phyloP scores from a whole-genome alignment of 495 filamentous ascomycete species.

The Penicillium nucicola region DNA sequence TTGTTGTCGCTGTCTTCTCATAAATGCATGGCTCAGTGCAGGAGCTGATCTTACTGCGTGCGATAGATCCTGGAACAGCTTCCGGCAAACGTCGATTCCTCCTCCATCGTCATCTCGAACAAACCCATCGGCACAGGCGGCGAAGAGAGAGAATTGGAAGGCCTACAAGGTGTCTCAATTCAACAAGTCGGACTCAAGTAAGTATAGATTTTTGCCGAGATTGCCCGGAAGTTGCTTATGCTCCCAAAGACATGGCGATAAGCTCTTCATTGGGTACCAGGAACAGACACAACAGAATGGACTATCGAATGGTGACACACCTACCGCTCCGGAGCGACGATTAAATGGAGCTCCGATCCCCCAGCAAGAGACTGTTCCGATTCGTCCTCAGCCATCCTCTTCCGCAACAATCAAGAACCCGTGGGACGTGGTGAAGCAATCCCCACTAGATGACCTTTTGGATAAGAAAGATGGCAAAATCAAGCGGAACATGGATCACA shows the following conservation, averaged over 20 bases:
- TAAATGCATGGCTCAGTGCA: not conserved
- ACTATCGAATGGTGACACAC: slow-evolving; percentile 32
- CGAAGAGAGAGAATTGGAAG: slow-evolving; percentile 65
- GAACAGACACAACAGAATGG: slow-evolving; percentile 53
- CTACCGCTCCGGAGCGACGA: slow-evolving; percentile 43
- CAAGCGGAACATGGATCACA: slow-evolving; percentile 64
- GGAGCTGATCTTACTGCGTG: slow-evolving; percentile 1
- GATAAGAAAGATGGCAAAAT: slow-evolving; percentile 96
- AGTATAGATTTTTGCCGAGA: slow-evolving; percentile 12
- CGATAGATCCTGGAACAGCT: slow-evolving; percentile 59
- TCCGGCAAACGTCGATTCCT: slow-evolving; percentile 66
- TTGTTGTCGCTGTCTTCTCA: not conserved
- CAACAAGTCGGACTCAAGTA: slow-evolving; percentile 70
- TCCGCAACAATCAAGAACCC: slow-evolving; percentile 75
- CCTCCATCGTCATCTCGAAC: slow-evolving; percentile 77
- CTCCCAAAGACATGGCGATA: slow-evolving; percentile 73
- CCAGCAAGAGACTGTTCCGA: slow-evolving; percentile 62
- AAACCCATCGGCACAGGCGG: slow-evolving; percentile 69
- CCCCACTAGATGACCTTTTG: slow-evolving; percentile 75
- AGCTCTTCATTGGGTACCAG: slow-evolving; percentile 80
- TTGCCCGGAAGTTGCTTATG: not conserved
- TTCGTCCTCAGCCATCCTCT: slow-evolving; percentile 55
- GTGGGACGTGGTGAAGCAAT: slow-evolving; percentile 89
- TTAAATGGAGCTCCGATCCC: slow-evolving; percentile 78
- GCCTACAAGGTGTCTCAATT: slow-evolving; percentile 65